phyloP scores from a whole-genome alignment of 805 yeast genomes.

The Crinitomyces ghanaensis region DNA sequence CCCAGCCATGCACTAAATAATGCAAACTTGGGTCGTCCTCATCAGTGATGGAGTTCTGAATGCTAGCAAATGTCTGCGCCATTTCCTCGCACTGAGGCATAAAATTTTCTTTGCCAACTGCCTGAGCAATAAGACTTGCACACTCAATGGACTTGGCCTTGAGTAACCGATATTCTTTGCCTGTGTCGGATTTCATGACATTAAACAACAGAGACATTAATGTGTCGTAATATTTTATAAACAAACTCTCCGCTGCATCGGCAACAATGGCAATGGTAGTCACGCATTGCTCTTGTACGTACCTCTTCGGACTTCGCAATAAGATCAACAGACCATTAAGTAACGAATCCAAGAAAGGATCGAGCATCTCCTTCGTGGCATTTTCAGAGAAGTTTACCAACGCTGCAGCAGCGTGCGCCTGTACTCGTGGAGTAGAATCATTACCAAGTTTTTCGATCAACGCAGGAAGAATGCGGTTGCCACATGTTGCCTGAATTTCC shows the following conservation, averaged over 20 bases:
- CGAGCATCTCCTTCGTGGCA: conserved; percentile 75
- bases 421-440: conserved; percentile 71
- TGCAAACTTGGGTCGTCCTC: conserved; percentile 84
- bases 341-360: conserved; percentile 83
- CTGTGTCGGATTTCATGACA: conserved; percentile 69
- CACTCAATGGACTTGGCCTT: conserved; percentile 95
- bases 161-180: conserved; percentile 63
- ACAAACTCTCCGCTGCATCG: conserved; percentile 84
- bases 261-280: conserved; percentile 96
- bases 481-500: conserved; percentile 69
- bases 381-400: conserved; percentile 90
- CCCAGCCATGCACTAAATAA: conserved; percentile 92
- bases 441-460: conserved; percentile 68
- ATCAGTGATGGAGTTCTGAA: conserved; percentile 40
- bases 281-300: conserved; percentile 93
- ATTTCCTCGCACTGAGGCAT: conserved; percentile 62
- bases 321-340: conserved; percentile 62
- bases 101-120: conserved; percentile 90
- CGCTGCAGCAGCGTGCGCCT: conserved; percentile 98
- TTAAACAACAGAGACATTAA: conserved; percentile 80
- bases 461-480: conserved; percentile 73
- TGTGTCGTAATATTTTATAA: conserved; percentile 85
- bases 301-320: conserved; percentile 75
- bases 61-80: conserved; percentile 55
- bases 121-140: conserved; percentile 83